Percentiles rank a stretch among this genome's conserved stretches.
Conservation (phyloP, 2,329 filamentous ascomycete species). For the Penicillium brasilianum region DNA sequence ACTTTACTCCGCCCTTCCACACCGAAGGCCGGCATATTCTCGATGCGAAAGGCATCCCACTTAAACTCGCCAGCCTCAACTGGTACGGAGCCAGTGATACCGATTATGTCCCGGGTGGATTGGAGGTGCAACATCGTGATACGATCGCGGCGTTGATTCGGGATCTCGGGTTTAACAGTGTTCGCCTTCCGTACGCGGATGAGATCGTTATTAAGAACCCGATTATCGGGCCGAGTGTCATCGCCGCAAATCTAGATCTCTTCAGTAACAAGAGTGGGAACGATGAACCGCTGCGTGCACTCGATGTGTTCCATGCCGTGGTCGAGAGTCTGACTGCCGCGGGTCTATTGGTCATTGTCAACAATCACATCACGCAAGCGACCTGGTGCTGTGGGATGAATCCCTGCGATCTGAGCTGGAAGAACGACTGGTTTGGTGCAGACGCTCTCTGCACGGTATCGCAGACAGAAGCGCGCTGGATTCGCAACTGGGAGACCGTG, state of each 20-base stretch:
- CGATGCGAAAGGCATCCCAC: constrained; percentile 61
- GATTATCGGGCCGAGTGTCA: constrained; percentile 54
- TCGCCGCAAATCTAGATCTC: constrained; percentile 66
- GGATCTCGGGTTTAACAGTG: constrained; percentile 70
- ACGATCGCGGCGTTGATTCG: constrained; percentile 66
- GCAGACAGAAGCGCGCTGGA: constrained; percentile 69
- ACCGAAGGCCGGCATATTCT: constrained; percentile 66
- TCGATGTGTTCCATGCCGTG: constrained; percentile 67
- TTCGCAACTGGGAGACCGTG: constrained; percentile 68
- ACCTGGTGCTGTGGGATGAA: constrained; percentile 73
- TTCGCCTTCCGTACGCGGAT: constrained; percentile 70
- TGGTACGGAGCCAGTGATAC: constrained; percentile 75
- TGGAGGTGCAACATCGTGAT: constrained; percentile 66
- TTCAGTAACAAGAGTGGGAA: constrained; percentile 25
- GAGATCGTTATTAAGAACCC: constrained; percentile 69
- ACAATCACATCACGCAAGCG: constrained; percentile 72
- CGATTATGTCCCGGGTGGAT: constrained; percentile 66
- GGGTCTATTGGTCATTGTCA: constrained; percentile 68
- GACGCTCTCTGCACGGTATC: constrained; percentile 61
- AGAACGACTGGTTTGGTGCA: constrained; percentile 64
- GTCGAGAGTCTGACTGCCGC: constrained; percentile 64
- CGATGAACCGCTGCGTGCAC: constrained; percentile 48
- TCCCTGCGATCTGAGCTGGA: constrained; percentile 70
- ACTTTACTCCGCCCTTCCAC: constrained; percentile 62
- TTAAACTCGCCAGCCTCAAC: constrained; percentile 69